Conservation (phyloP, 345 rosid genomes). For the Euphorbia tirucalli region DNA sequence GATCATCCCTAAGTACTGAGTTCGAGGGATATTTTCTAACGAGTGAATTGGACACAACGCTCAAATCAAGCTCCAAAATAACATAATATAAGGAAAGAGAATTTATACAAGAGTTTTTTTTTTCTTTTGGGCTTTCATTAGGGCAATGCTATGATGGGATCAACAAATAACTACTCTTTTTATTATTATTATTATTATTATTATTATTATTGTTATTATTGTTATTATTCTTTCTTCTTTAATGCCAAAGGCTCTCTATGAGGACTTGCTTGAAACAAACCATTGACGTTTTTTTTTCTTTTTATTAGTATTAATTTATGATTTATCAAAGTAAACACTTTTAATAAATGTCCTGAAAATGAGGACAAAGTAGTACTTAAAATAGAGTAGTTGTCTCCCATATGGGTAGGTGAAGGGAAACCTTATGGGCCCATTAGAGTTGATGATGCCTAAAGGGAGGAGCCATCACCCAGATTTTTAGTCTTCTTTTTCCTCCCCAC, state of each 20-base stretch:
- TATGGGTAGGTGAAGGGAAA: slow-evolving; percentile 27
- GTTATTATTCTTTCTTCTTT: neutral
- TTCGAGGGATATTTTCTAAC: too few species aligned
- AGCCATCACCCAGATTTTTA: slow-evolving; percentile 21
- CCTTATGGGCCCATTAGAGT: slow-evolving; percentile 31
- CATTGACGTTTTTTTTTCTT: too few species aligned
- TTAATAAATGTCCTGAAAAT: slow-evolving; percentile 19
- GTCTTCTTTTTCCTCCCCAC: slow-evolving; percentile 17
- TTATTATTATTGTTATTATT: too few species aligned
- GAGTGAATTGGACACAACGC: too few species aligned
- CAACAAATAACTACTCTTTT: slow-evolving; percentile 18
- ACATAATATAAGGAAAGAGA: too few species aligned
- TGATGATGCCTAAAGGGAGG: slow-evolving; percentile 35
- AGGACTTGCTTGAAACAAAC: slow-evolving; percentile 25
- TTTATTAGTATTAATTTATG: too few species aligned
- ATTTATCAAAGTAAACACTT: neutral
- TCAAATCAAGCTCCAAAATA: too few species aligned
- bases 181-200: too few species aligned
- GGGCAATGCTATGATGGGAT: slow-evolving; percentile 36
- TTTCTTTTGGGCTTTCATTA: slow-evolving; percentile 10
- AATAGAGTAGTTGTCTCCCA: slow-evolving; percentile 38
- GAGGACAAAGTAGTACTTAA: slow-evolving; percentile 33
- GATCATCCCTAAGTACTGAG: too few species aligned
- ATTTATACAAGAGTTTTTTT: too few species aligned
- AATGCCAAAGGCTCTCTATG: slow-evolving; percentile 21